phyloP scores from a whole-genome alignment of 495 filamentous ascomycete genomes.

The Chlorociboria aeruginascens region DNA sequence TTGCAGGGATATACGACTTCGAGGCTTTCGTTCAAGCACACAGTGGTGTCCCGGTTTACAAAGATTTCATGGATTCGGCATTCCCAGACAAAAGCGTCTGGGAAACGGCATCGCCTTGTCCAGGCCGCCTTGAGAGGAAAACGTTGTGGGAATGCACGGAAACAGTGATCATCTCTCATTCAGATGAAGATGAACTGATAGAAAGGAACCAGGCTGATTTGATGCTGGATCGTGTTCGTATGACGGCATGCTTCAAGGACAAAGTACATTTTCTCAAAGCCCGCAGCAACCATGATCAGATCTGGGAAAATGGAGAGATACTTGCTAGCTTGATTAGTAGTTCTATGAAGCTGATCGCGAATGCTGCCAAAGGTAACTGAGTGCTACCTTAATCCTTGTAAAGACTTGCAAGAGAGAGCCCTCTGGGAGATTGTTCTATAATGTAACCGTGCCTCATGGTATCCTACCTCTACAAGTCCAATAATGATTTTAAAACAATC shows the following conservation, averaged over 20 bases:
- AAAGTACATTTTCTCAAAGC: conserved; percentile 7
- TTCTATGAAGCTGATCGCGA: not conserved
- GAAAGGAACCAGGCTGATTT: conserved; percentile 10
- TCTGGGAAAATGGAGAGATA: conserved; percentile 10
- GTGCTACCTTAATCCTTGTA: too few relatives aligned
- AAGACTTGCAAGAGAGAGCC: too few relatives aligned
- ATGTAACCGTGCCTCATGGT: too few relatives aligned
- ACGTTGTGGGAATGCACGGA: conserved; percentile 10
- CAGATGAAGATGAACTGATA: conserved; percentile 14
- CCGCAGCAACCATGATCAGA: conserved; percentile 12
- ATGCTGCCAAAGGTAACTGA: too few relatives aligned
- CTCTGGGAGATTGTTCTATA: too few relatives aligned
- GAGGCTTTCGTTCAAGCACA: conserved; percentile 9
- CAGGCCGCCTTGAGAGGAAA: not conserved
- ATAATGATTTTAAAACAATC: too few relatives aligned
- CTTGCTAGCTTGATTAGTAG: conserved; percentile 10
- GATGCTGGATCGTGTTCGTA: conserved; percentile 9
- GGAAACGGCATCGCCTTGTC: conserved; percentile 10
- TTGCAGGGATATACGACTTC: conserved; percentile 16
- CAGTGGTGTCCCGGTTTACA: conserved; percentile 8
- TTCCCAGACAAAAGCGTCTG: conserved; percentile 11
- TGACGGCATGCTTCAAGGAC: not conserved
- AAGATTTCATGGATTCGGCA: conserved; percentile 10
- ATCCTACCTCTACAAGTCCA: too few relatives aligned
- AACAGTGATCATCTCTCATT: conserved; percentile 13